Base-by-base conservation (phyloP, 2,329 filamentous ascomycete species). In the Ceratocystis harringtonii region DNA sequence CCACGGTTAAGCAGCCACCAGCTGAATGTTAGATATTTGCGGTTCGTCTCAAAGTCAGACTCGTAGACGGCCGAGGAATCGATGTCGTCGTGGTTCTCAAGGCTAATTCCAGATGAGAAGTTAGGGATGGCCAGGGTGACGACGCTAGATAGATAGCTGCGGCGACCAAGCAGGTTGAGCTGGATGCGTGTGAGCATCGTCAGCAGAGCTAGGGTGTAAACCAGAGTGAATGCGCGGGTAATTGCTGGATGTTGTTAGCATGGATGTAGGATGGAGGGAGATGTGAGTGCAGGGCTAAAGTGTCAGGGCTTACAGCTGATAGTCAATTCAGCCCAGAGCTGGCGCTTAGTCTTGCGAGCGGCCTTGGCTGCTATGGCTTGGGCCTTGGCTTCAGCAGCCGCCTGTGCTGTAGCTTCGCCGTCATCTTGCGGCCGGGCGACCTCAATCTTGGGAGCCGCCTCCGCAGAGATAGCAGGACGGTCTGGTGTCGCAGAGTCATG, bases 1-100 rank as follows among this genome's bases (percentile, higher is more conserved):
- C 94, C 94, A 69, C 85, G 84, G 76, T 99, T 92, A 61, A 99
- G 80, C 60, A 99, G 78, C 92, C 92, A 99, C 94, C 94, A 99
- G 76, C 90, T 96, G 74, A 97, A 95, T 50, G 92, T 95, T 61
- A 99, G 80, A 73, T 97, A 99, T 72, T 89, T 89, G 70, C 92
- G 83, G 75, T 99, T 99, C 43, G 91, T 95, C 74, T 96, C 92
- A 70, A 96, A 96, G 75, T 99, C 94, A 74, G 89, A 92, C 57
- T 91, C 91, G 72, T 95, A 91, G 3, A 85, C 82, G 70, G 92
- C 88, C 64, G 92, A 89, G 19, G 83, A 80, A 71, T 88, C 87
- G 73, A 94, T 90, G 73, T 96, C 92, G 73, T 96, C 92, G 72
- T 95, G 86, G 74, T 97, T 94, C 77, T 96, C 91, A 19, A 97